Evolutionary conservation across 768 basidiomycete genomes (phyloP).

Genomic region (Leucocoprinus birnbaumii): DNA sequence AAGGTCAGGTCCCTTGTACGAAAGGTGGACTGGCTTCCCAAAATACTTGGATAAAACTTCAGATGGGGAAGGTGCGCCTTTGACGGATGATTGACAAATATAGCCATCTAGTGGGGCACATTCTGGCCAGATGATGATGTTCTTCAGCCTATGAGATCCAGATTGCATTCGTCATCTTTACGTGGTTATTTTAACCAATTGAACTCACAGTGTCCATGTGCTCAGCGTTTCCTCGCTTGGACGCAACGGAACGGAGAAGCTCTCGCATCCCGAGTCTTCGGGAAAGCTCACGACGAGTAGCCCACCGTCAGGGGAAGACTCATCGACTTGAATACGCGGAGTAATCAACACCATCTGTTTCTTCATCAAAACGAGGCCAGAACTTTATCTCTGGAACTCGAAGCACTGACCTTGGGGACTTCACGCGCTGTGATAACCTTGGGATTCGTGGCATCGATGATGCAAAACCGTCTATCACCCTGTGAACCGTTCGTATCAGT

Average conservation of each 20-base stretch:
- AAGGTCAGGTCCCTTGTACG: constrained; percentile 61
- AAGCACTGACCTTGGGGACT: constrained; percentile 45
- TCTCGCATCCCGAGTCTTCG: constrained; percentile 48
- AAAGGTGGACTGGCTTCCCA: constrained; percentile 55
- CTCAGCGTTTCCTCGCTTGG: constrained; percentile 46
- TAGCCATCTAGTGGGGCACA: constrained; percentile 57
- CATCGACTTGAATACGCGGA: constrained; percentile 49
- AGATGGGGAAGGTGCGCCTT: constrained; percentile 42
- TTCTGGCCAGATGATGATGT: constrained; percentile 47
- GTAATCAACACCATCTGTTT: constrained; percentile 65
- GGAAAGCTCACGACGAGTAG: constrained; percentile 58
- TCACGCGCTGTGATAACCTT: constrained; percentile 70
- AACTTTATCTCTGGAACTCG: background rate
- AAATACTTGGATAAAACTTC: constrained; percentile 59
- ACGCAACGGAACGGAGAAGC: constrained; percentile 57
- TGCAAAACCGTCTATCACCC: constrained; percentile 73
- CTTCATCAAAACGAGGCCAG: too few relatives aligned
- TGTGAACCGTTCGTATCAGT: constrained; percentile 21
- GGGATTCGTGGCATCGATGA: constrained; percentile 50
- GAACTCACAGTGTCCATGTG: constrained; percentile 56
- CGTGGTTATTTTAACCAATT: background rate
- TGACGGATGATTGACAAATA: constrained; percentile 46
- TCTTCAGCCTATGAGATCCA: constrained; percentile 39
- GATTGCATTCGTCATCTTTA: too few relatives aligned
- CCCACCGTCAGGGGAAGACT: constrained; percentile 42